A percentile compares a stretch with the other conserved stretches of the same genome.
Evolutionary conservation across 2,329 filamentous ascomycete genomes (phyloP).

Genomic region (Fusarium kyushuense): DNA sequence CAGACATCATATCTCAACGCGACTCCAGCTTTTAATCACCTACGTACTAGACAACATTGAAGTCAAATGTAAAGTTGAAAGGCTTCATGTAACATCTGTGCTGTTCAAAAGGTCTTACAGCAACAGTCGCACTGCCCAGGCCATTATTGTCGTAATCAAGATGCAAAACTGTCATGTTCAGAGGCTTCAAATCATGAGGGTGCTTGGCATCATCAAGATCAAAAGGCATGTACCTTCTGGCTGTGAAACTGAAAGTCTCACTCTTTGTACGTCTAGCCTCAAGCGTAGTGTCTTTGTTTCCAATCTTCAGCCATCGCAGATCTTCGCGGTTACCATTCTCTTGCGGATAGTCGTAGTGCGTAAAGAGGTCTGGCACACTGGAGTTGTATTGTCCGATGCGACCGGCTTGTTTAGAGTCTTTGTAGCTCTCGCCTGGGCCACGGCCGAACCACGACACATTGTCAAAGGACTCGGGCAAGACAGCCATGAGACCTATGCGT

Average conservation of each 20-base stretch:
- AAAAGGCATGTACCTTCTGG: constrained; percentile 22
- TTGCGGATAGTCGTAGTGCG: constrained; percentile 28
- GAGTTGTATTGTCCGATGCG: constrained; percentile 14
- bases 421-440: constrained; percentile 27
- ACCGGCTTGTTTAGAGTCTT: constrained; percentile 22
- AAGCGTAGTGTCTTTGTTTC: constrained; percentile 1
- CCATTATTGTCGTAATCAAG: constrained; percentile 31
- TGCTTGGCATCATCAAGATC: constrained; percentile 21
- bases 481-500: constrained; percentile 16
- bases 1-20: too few species aligned
- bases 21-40: too few species aligned
- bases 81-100: constrained; percentile 22
- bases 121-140: constrained; percentile 12
- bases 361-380: not conserved
- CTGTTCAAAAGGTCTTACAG: constrained; percentile 26
- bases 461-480: not conserved
- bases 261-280: not conserved
- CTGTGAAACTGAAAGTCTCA: constrained; percentile 22
- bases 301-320: constrained; percentile 10
- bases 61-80: constrained; percentile 24
- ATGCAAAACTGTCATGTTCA: constrained; percentile 26
- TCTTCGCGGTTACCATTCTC: constrained; percentile 28
- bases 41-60: constrained; percentile 6
- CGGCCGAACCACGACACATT: constrained; percentile 25
- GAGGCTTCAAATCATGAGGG: constrained; percentile 15